Evolutionary conservation across 129 eudicot species (phyloP).

Genomic region (Saposhnikovia divaricata): DNA sequence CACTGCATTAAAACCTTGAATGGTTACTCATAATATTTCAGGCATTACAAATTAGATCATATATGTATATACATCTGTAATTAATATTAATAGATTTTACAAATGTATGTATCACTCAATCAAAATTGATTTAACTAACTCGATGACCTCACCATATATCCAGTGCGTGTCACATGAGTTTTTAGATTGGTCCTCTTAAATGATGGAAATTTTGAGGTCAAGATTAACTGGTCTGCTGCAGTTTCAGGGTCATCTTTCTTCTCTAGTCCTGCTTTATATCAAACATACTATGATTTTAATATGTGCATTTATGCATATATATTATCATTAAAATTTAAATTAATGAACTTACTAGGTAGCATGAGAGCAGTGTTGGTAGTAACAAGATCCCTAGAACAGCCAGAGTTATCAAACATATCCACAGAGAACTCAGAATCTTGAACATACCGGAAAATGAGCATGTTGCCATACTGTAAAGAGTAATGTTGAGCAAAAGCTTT

Average conservation of each 20-base stretch:
- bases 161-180: neutral
- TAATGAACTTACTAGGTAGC: neutral
- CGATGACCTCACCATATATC: neutral
- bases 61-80: neutral
- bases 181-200: neutral
- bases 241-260: neutral
- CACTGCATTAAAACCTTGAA: neutral
- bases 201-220: neutral
- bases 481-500: neutral
- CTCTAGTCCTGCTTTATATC: neutral
- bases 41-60: neutral
- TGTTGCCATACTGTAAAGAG: neutral
- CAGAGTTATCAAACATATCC: neutral
- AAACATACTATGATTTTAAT: neutral
- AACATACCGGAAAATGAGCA: neutral
- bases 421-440: slow-evolving; percentile 1
- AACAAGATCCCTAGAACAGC: neutral
- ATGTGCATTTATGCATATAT: neutral
- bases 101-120: neutral
- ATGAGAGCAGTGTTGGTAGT: neutral
- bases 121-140: neutral
- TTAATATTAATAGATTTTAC: neutral
- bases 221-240: neutral
- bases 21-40: neutral
- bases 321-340: neutral